Evolutionary conservation across 73 alveolate species (phyloP).

Genomic region (Tetrahymena thermophila): DNA sequence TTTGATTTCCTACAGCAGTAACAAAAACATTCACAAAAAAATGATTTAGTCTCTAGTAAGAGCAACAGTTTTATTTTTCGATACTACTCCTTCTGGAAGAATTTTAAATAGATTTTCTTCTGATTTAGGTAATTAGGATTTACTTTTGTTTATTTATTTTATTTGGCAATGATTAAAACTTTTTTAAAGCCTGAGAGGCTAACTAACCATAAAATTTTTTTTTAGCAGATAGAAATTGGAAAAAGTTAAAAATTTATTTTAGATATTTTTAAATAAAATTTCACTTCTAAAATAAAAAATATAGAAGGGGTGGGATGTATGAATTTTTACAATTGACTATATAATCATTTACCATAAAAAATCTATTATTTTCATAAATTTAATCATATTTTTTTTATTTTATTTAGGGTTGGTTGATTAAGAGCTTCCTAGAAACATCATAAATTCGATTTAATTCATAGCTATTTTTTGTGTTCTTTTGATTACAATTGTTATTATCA

Average conservation of each 20-base stretch:
- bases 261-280: too few relatives aligned
- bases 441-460: neutral
- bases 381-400: too few relatives aligned
- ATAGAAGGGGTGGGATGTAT: too few relatives aligned
- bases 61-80: constrained; percentile 43
- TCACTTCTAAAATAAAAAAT: too few relatives aligned
- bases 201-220: too few relatives aligned
- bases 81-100: constrained; percentile 49
- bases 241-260: too few relatives aligned
- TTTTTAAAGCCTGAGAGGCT: too few relatives aligned
- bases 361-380: too few relatives aligned
- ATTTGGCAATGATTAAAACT: too few relatives aligned
- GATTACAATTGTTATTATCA: neutral
- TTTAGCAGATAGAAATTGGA: too few relatives aligned
- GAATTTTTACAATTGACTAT: too few relatives aligned
- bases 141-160: neutral
- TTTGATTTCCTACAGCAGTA: neutral
- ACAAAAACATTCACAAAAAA: constrained; percentile 1
- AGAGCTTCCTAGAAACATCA: neutral
- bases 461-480: neutral
- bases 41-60: constrained; percentile 21
- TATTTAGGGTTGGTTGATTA: neutral
- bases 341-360: too few relatives aligned
- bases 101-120: constrained; percentile 43
- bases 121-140: constrained; percentile 7